Evolutionary conservation across 257 asterid genomes (phyloP).

Genomic region (Mentha longifolia): DNA sequence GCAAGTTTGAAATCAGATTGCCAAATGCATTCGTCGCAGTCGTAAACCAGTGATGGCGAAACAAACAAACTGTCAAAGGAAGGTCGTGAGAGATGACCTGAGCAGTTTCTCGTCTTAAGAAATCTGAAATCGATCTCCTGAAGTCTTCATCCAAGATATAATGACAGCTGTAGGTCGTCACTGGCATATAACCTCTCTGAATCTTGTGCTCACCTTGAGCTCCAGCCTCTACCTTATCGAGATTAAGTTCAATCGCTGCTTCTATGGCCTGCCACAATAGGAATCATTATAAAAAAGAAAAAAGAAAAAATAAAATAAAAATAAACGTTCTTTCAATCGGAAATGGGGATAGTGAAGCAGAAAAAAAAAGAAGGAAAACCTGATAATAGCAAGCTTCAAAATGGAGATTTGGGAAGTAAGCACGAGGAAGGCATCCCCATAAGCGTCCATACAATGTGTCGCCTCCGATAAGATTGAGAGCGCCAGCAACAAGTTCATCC

Average conservation of each 20-base stretch:
- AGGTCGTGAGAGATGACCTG: slow-evolving; percentile 50
- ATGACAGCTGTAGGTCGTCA: slow-evolving; percentile 83
- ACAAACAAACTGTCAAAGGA: neutral
- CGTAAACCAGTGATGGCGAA: too few relatives aligned
- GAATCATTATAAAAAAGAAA: neutral
- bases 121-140: slow-evolving; percentile 66
- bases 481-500: slow-evolving; percentile 83
- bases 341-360: too few relatives aligned
- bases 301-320: too few relatives aligned
- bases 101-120: slow-evolving; percentile 78
- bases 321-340: too few relatives aligned
- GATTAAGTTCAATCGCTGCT: slow-evolving; percentile 91
- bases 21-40: too few relatives aligned
- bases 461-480: slow-evolving; percentile 93
- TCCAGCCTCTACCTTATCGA: slow-evolving; percentile 90
- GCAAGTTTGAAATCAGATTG: too few relatives aligned
- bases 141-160: slow-evolving; percentile 77
- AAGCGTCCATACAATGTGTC: slow-evolving; percentile 87
- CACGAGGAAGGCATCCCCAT: slow-evolving; percentile 96
- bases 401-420: slow-evolving; percentile 85
- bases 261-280: slow-evolving; percentile 81
- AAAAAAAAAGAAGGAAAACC: too few relatives aligned
- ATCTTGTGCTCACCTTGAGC: slow-evolving; percentile 99
- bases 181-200: slow-evolving; percentile 95
- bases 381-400: slow-evolving; percentile 99